phyloP scores from a whole-genome alignment of 768 basidiomycete genomes.

The Amanita rimosa region DNA sequence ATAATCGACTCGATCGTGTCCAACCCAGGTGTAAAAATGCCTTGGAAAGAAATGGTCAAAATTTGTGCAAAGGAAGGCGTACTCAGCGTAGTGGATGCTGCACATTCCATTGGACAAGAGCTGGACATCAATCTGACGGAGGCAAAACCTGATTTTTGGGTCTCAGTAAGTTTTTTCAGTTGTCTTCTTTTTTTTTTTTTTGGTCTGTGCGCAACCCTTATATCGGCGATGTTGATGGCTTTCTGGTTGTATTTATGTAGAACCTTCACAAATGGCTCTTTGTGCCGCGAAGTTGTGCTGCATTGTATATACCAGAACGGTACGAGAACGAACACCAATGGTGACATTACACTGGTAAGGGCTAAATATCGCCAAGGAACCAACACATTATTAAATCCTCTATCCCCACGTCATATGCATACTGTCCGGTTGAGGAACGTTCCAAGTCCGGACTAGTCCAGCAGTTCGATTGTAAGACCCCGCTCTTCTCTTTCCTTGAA shows the following conservation, averaged over 20 bases:
- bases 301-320: slow-evolving; percentile 64
- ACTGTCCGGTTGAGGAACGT: slow-evolving; percentile 31
- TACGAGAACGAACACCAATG: too few relatives aligned
- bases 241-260: slow-evolving; percentile 18
- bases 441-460: slow-evolving; percentile 26
- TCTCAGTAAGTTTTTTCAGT: slow-evolving; percentile 42
- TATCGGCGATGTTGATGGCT: neutral
- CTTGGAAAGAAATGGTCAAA: slow-evolving; percentile 61
- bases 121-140: slow-evolving; percentile 43
- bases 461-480: slow-evolving; percentile 37
- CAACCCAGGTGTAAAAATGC: slow-evolving; percentile 48
- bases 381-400: slow-evolving; percentile 50
- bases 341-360: too few relatives aligned
- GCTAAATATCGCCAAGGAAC: slow-evolving; percentile 31
- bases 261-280: slow-evolving; percentile 80
- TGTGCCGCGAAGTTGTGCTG: slow-evolving; percentile 53
- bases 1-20: slow-evolving; percentile 55
- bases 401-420: slow-evolving; percentile 44
- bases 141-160: slow-evolving; percentile 60
- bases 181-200: too few relatives aligned
- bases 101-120: slow-evolving; percentile 71
- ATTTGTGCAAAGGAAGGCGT: slow-evolving; percentile 56
- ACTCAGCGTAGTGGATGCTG: slow-evolving; percentile 60
- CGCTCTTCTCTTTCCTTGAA: slow-evolving; percentile 5
- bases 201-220: neutral